phyloP scores from a whole-genome alignment of 352 stramenopile species.

The Pythium phragmitis region DNA sequence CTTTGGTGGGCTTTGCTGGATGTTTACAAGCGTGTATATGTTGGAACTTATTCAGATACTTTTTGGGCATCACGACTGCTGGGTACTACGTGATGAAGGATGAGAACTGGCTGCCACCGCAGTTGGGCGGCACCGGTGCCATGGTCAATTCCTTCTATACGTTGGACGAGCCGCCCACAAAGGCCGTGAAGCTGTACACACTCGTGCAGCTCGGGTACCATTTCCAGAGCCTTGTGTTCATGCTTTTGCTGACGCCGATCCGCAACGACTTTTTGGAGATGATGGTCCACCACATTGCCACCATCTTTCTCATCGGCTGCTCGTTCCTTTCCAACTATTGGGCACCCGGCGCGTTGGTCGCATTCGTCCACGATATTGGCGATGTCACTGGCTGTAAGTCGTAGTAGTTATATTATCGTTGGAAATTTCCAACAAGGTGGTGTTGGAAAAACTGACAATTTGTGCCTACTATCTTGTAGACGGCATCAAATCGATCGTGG shows the following conservation, averaged over 20 bases:
- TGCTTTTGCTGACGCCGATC: slow-evolving; percentile 55
- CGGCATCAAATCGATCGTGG: slow-evolving; percentile 66
- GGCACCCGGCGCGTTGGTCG: slow-evolving; percentile 42
- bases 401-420: not conserved
- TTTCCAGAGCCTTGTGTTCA: slow-evolving; percentile 52
- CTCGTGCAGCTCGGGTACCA: slow-evolving; percentile 60
- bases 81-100: slow-evolving; percentile 48
- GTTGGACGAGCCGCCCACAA: slow-evolving; percentile 33
- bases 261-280: slow-evolving; percentile 66
- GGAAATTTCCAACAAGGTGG: not conserved
- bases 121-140: slow-evolving; percentile 39
- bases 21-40: not conserved
- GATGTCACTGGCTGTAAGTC: slow-evolving; percentile 54
- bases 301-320: slow-evolving; percentile 54
- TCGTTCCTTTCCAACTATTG: slow-evolving; percentile 59
- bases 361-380: slow-evolving; percentile 56
- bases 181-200: slow-evolving; percentile 44
- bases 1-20: not conserved
- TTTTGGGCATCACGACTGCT: slow-evolving; percentile 40
- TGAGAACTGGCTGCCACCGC: slow-evolving; percentile 46
- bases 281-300: slow-evolving; percentile 55
- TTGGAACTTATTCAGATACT: slow-evolving; percentile 26
- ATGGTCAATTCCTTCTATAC: slow-evolving; percentile 33
- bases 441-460: not conserved
- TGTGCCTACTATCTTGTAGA: slow-evolving; percentile 22